Evolutionary conservation across 768 basidiomycete species (phyloP), one percentile per base, ranked within the genome.

Genomic region (Kwoniella sp.): DNA sequence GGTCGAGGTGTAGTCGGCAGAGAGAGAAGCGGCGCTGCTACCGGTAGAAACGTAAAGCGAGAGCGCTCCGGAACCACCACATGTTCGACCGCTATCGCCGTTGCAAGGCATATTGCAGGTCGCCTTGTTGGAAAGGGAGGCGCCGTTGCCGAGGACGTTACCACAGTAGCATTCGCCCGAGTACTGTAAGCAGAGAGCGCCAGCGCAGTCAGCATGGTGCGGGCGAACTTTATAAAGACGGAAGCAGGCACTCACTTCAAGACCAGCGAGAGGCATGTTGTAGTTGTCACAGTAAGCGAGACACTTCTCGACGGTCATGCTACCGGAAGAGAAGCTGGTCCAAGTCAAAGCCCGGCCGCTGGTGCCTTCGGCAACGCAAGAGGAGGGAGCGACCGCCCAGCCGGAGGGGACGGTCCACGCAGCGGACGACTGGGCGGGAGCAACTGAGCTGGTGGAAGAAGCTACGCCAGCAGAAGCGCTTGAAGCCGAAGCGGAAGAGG

Each of bases 131-230:
- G 30, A 26, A 28, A 72, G 64, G 0, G 66, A 64, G 4, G 72
- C 76, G 82, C 85, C 34, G 82, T 92, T 61, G 73, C 87, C 28
- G 85, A 87, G 2, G 69, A 82, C 11, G 84, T 85, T 45, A 85
- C 87, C 15, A 84, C 81, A 82, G 71, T 79, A 81, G 70, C 82
- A 82, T 67, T 82, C 77, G 34, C 63, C 58, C 60, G 77, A 73
- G 67, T 71, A 80, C 71, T 69, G 28, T 17, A 45, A 5, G 25
- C 22, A 29, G 26, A 52, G n/a, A 30, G 38, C n/a, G n/a, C 9
- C 28, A 9, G 17, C 29, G 51, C 29, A 25, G 53, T n/a, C 25
- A 55, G 51, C 38, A 56, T 9, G 5, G 26, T 52, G 8, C 7
- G 9, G 2, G 4, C 34, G 13, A 37, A 13, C 34, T 37, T 51